Evolutionary conservation across 2,329 filamentous ascomycete species (phyloP).

Genomic region (Ophiostoma novo-ulmi): DNA sequence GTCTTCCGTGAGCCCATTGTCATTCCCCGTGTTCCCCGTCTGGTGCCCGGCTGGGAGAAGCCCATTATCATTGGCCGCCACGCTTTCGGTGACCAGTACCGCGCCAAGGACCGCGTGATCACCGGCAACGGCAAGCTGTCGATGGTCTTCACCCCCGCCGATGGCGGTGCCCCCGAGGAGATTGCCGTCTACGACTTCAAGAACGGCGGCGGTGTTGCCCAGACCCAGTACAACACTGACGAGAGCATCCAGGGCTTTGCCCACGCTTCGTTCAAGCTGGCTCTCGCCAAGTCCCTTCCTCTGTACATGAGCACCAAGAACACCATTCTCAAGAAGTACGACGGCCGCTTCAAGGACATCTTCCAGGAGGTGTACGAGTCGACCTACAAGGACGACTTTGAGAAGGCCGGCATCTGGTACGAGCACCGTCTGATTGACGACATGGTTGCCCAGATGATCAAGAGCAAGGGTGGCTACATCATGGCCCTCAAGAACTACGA

Average conservation of each 20-base stretch:
- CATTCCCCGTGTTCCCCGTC: slow-evolving; percentile 84
- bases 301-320: slow-evolving; percentile 99
- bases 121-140: slow-evolving; percentile 79
- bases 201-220: slow-evolving; percentile 77
- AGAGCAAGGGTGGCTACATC: slow-evolving; percentile 91
- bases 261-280: slow-evolving; percentile 94
- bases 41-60: slow-evolving; percentile 97
- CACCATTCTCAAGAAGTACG: slow-evolving; percentile 98
- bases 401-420: slow-evolving; percentile 93
- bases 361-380: slow-evolving; percentile 95
- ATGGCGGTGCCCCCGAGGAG: slow-evolving; percentile 72
- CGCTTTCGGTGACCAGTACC: slow-evolving; percentile 97
- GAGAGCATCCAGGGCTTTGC: slow-evolving; percentile 94
- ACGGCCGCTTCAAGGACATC: slow-evolving; percentile 98
- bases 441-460: slow-evolving; percentile 99
- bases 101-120: slow-evolving; percentile 85
- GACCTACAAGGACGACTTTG: slow-evolving; percentile 81
- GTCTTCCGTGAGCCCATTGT: slow-evolving; percentile 99
- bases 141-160: slow-evolving; percentile 87
- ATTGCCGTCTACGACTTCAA: slow-evolving; percentile 90
- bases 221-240: slow-evolving; percentile 98
- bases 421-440: slow-evolving; percentile 99
- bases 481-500: slow-evolving; percentile 99
- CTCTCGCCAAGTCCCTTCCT: slow-evolving; percentile 78
- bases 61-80: slow-evolving; percentile 98